These are phyloP conservation scores for Senecio squalidus DNA, from an alignment of 140 eudicot species.

Conservation along the genomic window DNA sequence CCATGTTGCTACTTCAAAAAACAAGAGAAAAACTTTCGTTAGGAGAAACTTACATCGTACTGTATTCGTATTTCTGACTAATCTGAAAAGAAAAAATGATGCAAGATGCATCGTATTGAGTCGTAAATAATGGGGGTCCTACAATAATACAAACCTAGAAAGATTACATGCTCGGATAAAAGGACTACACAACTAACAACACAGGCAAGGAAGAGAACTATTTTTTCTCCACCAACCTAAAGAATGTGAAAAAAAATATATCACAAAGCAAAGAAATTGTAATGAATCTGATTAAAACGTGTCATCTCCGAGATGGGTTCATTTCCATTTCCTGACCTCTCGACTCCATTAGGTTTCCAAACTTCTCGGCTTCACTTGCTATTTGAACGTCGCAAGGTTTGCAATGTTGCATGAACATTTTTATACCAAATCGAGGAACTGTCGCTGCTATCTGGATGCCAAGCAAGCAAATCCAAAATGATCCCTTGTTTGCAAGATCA, in stretches of 20 bases:
- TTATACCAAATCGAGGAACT: conserved; percentile 77
- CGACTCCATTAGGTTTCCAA: conserved; percentile 41
- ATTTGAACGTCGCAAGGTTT: conserved; percentile 77
- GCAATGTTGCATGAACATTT: conserved; percentile 42
- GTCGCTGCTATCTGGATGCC: conserved; percentile 58
- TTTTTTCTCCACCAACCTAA: conserved; percentile 35
- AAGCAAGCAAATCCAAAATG: conserved; percentile 78
- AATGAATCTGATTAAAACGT: conserved; percentile 7
- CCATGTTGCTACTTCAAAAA: no score
- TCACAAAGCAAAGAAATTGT: conserved; percentile 8
- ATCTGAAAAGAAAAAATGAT: conserved; percentile 9
- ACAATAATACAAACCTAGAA: conserved; percentile 29
- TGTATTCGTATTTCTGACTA: conserved; percentile 20
- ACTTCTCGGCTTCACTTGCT: conserved; percentile 88
- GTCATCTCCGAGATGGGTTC: conserved; percentile 48
- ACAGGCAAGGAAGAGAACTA: conserved; percentile 25
- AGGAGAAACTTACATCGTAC: conserved; percentile 12
- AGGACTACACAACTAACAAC: conserved; percentile 31
- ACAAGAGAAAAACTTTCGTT: no score
- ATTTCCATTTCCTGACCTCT: conserved; percentile 58
- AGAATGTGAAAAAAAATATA: conserved; percentile 26
- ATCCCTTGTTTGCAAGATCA: conserved; percentile 39
- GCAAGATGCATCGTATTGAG: conserved; percentile 23
- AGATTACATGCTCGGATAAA: conserved; percentile 21
- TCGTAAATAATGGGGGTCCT: conserved; percentile 29